Evolutionary conservation across 163 green algal genomes (phyloP).

Genomic region (Scenedesmus sp.): DNA sequence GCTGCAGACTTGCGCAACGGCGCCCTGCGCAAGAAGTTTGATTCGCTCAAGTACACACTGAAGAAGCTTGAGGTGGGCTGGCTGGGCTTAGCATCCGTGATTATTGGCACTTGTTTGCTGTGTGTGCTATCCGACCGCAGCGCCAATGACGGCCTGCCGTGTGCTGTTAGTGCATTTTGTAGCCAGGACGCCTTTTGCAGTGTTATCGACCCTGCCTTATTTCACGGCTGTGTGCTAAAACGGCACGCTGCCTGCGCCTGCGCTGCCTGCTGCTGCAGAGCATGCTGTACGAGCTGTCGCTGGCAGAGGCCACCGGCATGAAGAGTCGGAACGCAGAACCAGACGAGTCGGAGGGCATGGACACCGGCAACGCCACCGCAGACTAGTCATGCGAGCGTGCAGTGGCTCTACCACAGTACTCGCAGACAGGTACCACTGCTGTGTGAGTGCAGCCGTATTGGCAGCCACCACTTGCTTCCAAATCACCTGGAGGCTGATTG

Average conservation of each 20-base stretch:
- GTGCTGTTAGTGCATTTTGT: background rate
- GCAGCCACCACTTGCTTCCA: background rate
- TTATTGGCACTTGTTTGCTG: background rate
- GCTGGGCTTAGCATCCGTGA: background rate
- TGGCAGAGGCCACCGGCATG: conserved; percentile 66
- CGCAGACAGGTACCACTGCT: background rate
- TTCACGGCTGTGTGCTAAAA: background rate
- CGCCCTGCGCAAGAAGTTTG: conserved; percentile 82
- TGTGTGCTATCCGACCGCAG: background rate
- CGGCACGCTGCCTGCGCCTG: background rate
- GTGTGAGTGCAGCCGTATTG: background rate
- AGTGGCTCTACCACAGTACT: background rate
- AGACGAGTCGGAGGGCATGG: conserved; percentile 19
- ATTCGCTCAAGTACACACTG: conserved; percentile 86
- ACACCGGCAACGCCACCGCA: background rate
- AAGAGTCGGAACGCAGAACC: conserved; percentile 40
- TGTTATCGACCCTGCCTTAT: background rate
- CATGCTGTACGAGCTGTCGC: conserved; percentile 85
- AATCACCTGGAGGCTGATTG: no score
- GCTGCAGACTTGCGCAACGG: conserved; percentile 81
- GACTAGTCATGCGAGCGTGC: background rate
- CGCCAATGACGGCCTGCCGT: no score
- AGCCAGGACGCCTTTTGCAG: background rate
- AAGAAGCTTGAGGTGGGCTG: conserved; percentile 74
- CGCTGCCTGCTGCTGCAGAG: conserved; percentile 61